A percentile compares a stretch with the other conserved stretches of the same genome.
These are phyloP conservation scores for Stipa capillata DNA, from an alignment of 176 grass and related monocot species.

Conservation along the genomic window DNA sequence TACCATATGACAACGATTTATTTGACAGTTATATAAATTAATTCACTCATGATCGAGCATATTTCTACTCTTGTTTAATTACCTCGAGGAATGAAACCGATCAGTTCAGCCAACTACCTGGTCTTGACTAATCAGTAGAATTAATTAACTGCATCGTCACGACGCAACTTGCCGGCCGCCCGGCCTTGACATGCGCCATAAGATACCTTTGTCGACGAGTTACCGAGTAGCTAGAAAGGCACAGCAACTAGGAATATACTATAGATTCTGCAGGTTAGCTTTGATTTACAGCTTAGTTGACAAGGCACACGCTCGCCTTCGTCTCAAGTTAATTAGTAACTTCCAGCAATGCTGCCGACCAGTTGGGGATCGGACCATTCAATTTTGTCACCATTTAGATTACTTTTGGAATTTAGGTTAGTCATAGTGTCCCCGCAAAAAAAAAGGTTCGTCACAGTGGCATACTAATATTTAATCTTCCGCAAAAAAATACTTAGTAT, in stretches of 20 bases:
- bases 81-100: not conserved
- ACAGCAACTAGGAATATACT: not conserved
- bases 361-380: too few relatives aligned
- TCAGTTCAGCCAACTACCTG: not conserved
- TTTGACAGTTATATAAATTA: too few relatives aligned
- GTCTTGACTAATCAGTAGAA: not conserved
- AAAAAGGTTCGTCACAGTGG: too few relatives aligned
- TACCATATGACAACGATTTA: too few relatives aligned
- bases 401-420: too few relatives aligned
- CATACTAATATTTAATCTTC: too few relatives aligned
- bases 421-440: too few relatives aligned
- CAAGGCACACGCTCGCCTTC: slow-evolving; percentile 22
- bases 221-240: slow-evolving; percentile 33
- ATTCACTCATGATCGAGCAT: not conserved
- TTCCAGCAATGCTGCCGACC: not conserved
- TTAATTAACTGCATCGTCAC: not conserved
- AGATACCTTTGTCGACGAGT: slow-evolving; percentile 33
- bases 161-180: slow-evolving; percentile 17
- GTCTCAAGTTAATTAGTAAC: not conserved
- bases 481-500: too few relatives aligned
- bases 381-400: too few relatives aligned
- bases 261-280: slow-evolving; percentile 11
- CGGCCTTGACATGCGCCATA: slow-evolving; percentile 14
- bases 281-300: not conserved
- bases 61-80: not conserved